A percentile compares a stretch with the other conserved stretches of the same genome.
Evolutionary conservation across 2,329 filamentous ascomycete genomes (phyloP).

Genomic region (Penicillium sp.): DNA sequence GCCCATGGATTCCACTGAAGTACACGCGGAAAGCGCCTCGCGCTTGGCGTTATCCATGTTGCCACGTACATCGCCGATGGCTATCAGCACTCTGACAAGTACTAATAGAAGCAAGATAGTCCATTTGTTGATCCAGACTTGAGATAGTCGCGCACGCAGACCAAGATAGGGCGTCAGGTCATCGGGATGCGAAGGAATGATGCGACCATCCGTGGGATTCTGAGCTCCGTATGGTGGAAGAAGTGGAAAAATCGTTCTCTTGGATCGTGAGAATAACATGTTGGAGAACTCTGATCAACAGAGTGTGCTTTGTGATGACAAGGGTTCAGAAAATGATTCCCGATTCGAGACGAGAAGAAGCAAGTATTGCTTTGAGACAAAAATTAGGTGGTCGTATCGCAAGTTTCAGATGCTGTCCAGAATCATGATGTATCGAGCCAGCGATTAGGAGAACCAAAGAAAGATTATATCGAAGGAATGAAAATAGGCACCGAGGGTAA

Average conservation of each 20-base stretch:
- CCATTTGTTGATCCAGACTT: constrained; percentile 98
- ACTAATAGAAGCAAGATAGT: constrained; percentile 83
- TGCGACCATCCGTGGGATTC: constrained; percentile 48
- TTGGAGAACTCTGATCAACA: constrained; percentile 1
- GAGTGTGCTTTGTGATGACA: too few species aligned
- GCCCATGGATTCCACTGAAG: constrained; percentile 83
- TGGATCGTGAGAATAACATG: constrained; percentile 33
- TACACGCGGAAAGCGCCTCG: constrained; percentile 83
- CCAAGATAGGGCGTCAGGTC: constrained; percentile 86
- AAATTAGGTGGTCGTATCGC: too few species aligned
- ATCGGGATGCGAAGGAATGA: constrained; percentile 58
- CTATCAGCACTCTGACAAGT: constrained; percentile 71
- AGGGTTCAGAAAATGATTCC: too few species aligned
- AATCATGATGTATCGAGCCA: background rate
- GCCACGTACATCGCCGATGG: constrained; percentile 64
- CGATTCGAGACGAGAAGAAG: constrained; percentile 1
- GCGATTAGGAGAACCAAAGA: background rate
- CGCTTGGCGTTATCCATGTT: constrained; percentile 69
- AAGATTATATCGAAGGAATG: background rate
- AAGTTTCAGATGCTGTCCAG: background rate
- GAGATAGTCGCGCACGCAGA: constrained; percentile 79
- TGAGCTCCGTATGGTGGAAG: constrained; percentile 40
- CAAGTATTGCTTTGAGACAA: background rate
- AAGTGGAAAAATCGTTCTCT: constrained; percentile 33
- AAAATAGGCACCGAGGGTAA: background rate